Base-by-base conservation (phyloP, 108 stramenopile species). In the Skeletonema costatum region DNA sequence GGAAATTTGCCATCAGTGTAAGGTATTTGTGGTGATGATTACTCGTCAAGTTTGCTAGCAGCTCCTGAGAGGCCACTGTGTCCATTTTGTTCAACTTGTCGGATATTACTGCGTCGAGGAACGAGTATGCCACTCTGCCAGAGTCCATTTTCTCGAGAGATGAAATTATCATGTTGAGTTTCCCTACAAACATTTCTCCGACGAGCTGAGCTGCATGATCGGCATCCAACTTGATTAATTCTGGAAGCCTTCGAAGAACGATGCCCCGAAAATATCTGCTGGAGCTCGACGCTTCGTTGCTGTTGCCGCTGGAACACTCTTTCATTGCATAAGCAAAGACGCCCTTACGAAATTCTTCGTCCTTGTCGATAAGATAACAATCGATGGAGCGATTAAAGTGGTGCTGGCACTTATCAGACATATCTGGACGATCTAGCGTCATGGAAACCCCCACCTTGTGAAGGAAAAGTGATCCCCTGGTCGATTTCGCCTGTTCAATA, bases 321-420 rank as follows among this genome's bases (percentile, higher is more conserved):
- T 90, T 92, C 75, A 83, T 90, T 36, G 80, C 86, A 77, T 90
- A 93, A 8, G 73, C 77, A 71, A 92, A 95, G 10, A 95, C 89
- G 68, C 86, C 87, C 36, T 70, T 81, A 35, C 81, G 75, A 67
- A 86, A 95, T 4, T 81, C 83, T 10, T 46, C 21, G 51, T 93
- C 92, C 31, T 76, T 77, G 60, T 95, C 94, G 31, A 73, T 76
- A 9, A 95, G 70, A 51, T 90, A 95, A 74, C 94, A 93, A 67
- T 93, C 90, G 32, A 95, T 92, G 13, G 90, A 83, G 33, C 87
- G 69, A 33, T 75, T 66, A 61, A 92, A 95, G 76, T 92, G 91
- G 61, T 58, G 41, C 32, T 83, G 64, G 42, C 85, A 80, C 35
- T 73, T 44, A 4, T 84, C 78, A 33, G 68, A 41, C 53, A 85